phyloP scores from a whole-genome alignment of 768 basidiomycete genomes.

The Neoboletus magnificus region DNA sequence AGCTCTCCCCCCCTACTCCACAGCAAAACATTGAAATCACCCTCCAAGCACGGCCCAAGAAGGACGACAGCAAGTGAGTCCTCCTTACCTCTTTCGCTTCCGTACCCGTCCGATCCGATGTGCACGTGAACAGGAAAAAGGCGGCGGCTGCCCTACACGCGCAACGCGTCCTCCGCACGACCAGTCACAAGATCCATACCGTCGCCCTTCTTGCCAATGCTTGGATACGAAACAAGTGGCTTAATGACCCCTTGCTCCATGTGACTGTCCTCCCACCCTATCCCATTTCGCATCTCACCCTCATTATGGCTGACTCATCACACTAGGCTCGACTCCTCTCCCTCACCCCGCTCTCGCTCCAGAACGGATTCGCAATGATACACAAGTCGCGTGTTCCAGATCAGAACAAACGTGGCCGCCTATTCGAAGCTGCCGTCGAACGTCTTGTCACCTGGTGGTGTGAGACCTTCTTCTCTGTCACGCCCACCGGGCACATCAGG shows the following conservation, averaged over 20 bases:
- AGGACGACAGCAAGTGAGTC: conserved; percentile 47
- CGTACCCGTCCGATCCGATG: conserved; percentile 14
- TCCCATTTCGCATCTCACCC: neutral
- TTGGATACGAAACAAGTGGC: conserved; percentile 72
- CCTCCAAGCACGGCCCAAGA: conserved; percentile 44
- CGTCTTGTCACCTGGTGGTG: conserved; percentile 86
- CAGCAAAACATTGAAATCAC: conserved; percentile 68
- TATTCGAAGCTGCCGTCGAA: conserved; percentile 80
- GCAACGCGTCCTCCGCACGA: conserved; percentile 71
- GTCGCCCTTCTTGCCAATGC: conserved; percentile 76
- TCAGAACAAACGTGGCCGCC: conserved; percentile 71
- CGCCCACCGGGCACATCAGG: conserved; percentile 63
- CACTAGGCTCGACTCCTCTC: conserved; percentile 84
- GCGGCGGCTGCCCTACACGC: conserved; percentile 44
- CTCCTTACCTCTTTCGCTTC: neutral
- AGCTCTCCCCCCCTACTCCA: conserved; percentile 29
- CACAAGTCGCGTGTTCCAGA: conserved; percentile 81
- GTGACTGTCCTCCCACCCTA: conserved; percentile 42
- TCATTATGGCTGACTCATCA: conserved; percentile 3
- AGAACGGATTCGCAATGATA: conserved; percentile 78
- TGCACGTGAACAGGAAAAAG: conserved; percentile 41
- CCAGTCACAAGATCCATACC: conserved; percentile 89
- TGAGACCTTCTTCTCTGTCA: conserved; percentile 61
- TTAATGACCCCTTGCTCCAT: conserved; percentile 80
- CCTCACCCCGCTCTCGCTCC: conserved; percentile 73